Conservation (phyloP, 805 yeast species). For the Vanderwaltozyma polyspora region DNA sequence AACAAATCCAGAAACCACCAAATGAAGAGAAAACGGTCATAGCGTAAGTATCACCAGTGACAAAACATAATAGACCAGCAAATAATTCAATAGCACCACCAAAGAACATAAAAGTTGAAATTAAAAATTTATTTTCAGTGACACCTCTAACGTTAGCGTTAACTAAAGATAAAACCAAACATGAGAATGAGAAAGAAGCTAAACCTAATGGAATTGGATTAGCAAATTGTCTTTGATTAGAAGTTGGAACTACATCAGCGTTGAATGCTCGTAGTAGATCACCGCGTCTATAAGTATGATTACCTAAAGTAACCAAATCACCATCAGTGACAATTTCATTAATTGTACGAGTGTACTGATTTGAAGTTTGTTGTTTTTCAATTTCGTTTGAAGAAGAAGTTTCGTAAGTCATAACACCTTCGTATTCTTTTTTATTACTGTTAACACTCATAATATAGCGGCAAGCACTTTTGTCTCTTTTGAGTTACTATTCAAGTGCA, state of each 20-base stretch:
- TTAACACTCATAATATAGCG: too few species aligned
- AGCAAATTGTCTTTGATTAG: conserved; percentile 38
- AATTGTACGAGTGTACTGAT: not conserved
- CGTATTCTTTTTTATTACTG: too few species aligned
- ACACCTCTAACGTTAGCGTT: conserved; percentile 63
- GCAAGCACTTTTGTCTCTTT: too few species aligned
- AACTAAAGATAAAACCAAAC: conserved; percentile 49
- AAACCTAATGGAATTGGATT: conserved; percentile 72
- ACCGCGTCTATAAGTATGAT: conserved; percentile 34
- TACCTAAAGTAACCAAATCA: conserved; percentile 31
- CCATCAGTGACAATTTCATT: conserved; percentile 13
- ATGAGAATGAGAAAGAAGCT: conserved; percentile 49
- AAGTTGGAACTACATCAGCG: not conserved
- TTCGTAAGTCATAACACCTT: not conserved
- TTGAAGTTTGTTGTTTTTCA: not conserved
- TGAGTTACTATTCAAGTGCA: too few species aligned
- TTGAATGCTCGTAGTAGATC: conserved; percentile 40
- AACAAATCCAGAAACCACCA: conserved; percentile 73
- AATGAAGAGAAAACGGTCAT: conserved; percentile 39
- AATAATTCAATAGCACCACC: conserved; percentile 63
- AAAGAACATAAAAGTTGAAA: conserved; percentile 57
- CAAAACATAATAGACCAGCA: conserved; percentile 69
- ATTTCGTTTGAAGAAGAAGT: conserved; percentile 1
- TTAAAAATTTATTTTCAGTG: conserved; percentile 45
- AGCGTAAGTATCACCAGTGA: conserved; percentile 68